These are phyloP conservation scores for Urtica urens DNA, from an alignment of 306 rosid genomes.

Conservation along the genomic window DNA sequence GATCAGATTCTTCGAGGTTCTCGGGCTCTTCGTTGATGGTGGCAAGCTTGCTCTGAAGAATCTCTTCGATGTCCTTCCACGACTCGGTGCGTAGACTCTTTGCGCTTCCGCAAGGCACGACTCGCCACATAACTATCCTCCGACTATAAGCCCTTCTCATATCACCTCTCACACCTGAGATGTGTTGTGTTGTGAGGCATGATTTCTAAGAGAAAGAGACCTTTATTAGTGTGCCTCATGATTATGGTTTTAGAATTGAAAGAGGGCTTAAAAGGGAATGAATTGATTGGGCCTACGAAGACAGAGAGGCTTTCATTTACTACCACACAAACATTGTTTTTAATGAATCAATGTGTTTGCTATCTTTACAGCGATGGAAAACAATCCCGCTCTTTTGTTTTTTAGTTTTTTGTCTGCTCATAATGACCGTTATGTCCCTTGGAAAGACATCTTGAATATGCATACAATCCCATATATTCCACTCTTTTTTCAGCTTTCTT, in stretches of 20 bases:
- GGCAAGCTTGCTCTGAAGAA: conserved; percentile 59
- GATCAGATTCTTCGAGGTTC: conserved; percentile 33
- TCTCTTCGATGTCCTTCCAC: conserved; percentile 48
- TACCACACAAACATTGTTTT: conserved; percentile 7
- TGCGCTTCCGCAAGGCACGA: conserved; percentile 50
- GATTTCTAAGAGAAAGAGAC: not conserved
- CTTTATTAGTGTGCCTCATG: conserved; percentile 7
- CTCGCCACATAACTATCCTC: conserved; percentile 38
- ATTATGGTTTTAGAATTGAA: conserved; percentile 2
- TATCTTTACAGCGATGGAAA: conserved; percentile 68
- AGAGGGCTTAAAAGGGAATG: not conserved
- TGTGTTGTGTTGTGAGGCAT: not conserved
- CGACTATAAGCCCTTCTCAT: conserved; percentile 56
- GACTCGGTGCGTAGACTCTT: conserved; percentile 36
- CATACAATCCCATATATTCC: conserved; percentile 18
- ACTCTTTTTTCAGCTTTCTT: conserved; percentile 1
- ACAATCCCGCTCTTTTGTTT: conserved; percentile 22
- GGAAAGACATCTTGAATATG: conserved; percentile 25
- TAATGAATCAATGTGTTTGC: conserved; percentile 4
- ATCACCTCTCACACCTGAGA: not conserved
- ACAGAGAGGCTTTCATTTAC: conserved; percentile 19
- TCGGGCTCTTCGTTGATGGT: conserved; percentile 71
- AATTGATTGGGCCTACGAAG: conserved; percentile 12
- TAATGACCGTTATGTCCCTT: conserved; percentile 19
- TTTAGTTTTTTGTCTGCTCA: conserved; percentile 17